Evolutionary conservation across 345 rosid genomes (phyloP).

Genomic region (Bruguiera gymnorhiza): DNA sequence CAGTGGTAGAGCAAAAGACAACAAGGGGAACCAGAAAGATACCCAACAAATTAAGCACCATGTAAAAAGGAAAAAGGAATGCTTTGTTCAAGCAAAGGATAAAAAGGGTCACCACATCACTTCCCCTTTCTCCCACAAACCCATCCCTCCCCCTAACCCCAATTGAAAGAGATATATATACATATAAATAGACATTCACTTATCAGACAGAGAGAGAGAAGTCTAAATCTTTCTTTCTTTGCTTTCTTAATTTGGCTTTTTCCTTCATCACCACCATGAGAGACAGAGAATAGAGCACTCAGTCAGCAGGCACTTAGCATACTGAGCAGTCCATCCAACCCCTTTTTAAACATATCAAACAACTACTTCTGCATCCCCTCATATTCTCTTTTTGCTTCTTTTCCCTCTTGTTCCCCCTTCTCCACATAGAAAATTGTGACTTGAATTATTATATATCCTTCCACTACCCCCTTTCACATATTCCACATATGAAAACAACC

Average conservation of each 20-base stretch:
- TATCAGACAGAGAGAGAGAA: background rate
- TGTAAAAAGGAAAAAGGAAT: background rate
- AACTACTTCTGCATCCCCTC: background rate
- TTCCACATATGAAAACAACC: slow-evolving; percentile 3
- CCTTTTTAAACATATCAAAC: background rate
- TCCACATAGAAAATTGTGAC: background rate
- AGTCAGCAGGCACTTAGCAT: too few relatives aligned
- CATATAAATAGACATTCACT: background rate
- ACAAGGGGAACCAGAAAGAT: background rate
- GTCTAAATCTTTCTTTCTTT: background rate
- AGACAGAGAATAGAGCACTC: background rate
- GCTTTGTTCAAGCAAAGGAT: background rate
- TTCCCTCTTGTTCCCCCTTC: background rate
- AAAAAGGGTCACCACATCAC: background rate
- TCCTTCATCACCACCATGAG: background rate
- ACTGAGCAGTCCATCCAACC: background rate
- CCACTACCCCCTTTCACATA: too few relatives aligned
- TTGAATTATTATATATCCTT: too few relatives aligned
- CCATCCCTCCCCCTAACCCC: background rate
- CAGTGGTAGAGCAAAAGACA: background rate
- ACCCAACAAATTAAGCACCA: slow-evolving; percentile 4
- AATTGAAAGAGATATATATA: background rate
- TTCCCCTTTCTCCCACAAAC: background rate
- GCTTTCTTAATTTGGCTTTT: background rate
- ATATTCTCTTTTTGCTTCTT: background rate